These are phyloP conservation scores for Komagataella pseudopastoris DNA, from an alignment of 805 yeast species.

Conservation along the genomic window DNA sequence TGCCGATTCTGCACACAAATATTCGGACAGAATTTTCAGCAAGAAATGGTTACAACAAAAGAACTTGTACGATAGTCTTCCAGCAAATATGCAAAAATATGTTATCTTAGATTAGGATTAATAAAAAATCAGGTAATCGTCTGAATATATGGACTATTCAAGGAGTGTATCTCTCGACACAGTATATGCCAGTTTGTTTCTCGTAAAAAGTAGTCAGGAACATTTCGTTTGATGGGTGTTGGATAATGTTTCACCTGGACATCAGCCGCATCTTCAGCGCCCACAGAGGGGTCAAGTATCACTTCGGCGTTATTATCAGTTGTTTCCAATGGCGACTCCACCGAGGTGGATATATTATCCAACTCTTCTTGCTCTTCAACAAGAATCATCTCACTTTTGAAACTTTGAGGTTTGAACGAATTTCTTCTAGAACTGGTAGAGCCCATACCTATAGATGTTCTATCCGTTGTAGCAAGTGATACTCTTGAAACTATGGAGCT, in stretches of 20 bases:
- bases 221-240: neutral
- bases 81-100: constrained; percentile 59
- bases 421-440: neutral
- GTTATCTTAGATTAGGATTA: constrained; percentile 26
- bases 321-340: neutral
- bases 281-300: neutral
- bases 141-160: constrained; percentile 54
- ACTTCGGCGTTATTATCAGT: neutral
- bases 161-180: constrained; percentile 68
- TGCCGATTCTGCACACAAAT: constrained; percentile 85
- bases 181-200: constrained; percentile 82
- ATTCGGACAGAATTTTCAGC: constrained; percentile 71
- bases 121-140: neutral
- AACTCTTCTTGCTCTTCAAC: neutral
- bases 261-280: neutral
- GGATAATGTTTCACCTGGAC: neutral
- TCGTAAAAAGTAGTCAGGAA: constrained; percentile 22
- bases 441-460: neutral
- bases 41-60: constrained; percentile 65
- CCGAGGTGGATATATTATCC: neutral
- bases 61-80: constrained; percentile 50
- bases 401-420: neutral
- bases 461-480: neutral
- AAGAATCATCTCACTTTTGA: constrained; percentile 3
- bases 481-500: neutral